Evolutionary conservation across 371 early-diverging fungal genomes (phyloP).

Genomic region (Circinella umbellata): DNA sequence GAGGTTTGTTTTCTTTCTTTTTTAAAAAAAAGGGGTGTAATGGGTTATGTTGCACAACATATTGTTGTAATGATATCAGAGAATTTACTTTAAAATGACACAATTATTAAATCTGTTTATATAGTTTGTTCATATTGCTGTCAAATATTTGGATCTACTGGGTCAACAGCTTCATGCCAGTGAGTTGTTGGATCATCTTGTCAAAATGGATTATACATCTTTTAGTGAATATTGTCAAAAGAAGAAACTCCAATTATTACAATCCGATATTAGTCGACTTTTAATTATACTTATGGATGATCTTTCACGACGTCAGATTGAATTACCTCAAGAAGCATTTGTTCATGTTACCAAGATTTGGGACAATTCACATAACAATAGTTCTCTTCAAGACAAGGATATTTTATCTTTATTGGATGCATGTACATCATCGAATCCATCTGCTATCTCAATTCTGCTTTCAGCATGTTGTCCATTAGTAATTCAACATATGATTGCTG

Average conservation of each 20-base stretch:
- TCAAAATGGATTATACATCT: slow-evolving; percentile 28
- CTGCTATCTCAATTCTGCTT: neutral
- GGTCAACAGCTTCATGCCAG: neutral
- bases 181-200: slow-evolving; percentile 21
- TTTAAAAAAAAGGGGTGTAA: neutral
- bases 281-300: slow-evolving; percentile 32
- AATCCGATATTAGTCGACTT: slow-evolving; percentile 20
- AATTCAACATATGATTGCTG: slow-evolving; percentile 33
- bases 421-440: slow-evolving; percentile 11
- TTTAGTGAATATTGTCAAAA: slow-evolving; percentile 19
- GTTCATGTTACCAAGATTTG: neutral
- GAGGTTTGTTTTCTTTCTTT: neutral
- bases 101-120: neutral
- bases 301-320: slow-evolving; percentile 13
- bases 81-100: neutral
- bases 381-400: neutral
- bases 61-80: neutral
- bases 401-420: slow-evolving; percentile 25
- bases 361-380: neutral
- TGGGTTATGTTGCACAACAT: neutral
- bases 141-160: slow-evolving; percentile 7
- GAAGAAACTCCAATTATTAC: slow-evolving; percentile 1
- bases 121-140: slow-evolving; percentile 9
- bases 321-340: neutral
- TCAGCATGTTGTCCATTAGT: neutral